phyloP scores from a whole-genome alignment of 306 rosid species.

The Crotalaria pallida region DNA sequence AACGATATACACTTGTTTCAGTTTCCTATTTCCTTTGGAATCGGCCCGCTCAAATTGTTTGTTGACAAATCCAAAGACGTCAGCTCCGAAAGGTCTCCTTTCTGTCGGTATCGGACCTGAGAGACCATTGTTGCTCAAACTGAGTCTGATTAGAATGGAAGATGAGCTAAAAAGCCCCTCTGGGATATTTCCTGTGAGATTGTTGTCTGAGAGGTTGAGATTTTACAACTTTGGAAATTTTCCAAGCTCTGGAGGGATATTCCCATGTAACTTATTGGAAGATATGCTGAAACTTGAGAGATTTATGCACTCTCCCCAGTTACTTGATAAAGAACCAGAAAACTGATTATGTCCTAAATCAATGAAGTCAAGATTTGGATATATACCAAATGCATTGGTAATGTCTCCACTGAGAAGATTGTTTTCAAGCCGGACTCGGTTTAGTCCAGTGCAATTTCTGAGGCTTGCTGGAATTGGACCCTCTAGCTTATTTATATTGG shows the following conservation, averaged over 20 bases:
- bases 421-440: slow-evolving; percentile 1
- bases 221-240: slow-evolving; percentile 12
- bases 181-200: slow-evolving; percentile 23
- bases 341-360: slow-evolving; percentile 24
- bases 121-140: slow-evolving; percentile 13
- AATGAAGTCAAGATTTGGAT: slow-evolving; percentile 19
- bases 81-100: slow-evolving; percentile 14
- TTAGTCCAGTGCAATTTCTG: slow-evolving; percentile 24
- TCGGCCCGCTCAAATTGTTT: slow-evolving; percentile 25
- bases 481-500: slow-evolving; percentile 6
- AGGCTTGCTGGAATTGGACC: slow-evolving; percentile 26
- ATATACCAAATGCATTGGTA: slow-evolving; percentile 22
- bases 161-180: slow-evolving; percentile 12
- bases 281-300: slow-evolving; percentile 22
- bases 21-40: slow-evolving; percentile 19
- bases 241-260: slow-evolving; percentile 24
- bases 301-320: slow-evolving; percentile 27
- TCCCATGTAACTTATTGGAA: slow-evolving; percentile 14
- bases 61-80: slow-evolving; percentile 19
- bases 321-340: slow-evolving; percentile 18
- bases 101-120: slow-evolving; percentile 16
- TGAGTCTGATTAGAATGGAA: neutral
- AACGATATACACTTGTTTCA: slow-evolving; percentile 2
- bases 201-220: slow-evolving; percentile 22
- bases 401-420: slow-evolving; percentile 24